These are phyloP conservation scores for Funneliformis caledonium DNA, from an alignment of 371 early-diverging fungal species.

Conservation along the genomic window DNA sequence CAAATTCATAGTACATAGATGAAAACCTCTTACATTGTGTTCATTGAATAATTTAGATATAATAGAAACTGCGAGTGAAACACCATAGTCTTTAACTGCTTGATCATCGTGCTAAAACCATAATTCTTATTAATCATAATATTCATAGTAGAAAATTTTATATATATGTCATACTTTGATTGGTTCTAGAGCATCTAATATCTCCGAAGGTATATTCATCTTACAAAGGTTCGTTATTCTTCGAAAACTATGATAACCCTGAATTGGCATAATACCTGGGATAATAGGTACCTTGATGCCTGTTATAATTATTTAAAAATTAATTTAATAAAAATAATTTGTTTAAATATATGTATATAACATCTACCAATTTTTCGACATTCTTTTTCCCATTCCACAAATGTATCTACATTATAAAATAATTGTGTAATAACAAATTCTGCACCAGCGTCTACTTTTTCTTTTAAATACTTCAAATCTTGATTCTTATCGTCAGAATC, in stretches of 20 bases:
- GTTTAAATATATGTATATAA: not conserved
- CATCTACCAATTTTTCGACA: slow-evolving; percentile 64
- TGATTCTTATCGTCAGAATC: slow-evolving; percentile 60
- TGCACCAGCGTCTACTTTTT: slow-evolving; percentile 90
- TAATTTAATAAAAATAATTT: not conserved
- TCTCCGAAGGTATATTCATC: slow-evolving; percentile 73
- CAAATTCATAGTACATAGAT: slow-evolving; percentile 88
- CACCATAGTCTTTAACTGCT: slow-evolving; percentile 93
- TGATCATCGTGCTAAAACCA: slow-evolving; percentile 78
- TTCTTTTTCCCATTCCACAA: slow-evolving; percentile 73
- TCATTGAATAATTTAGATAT: slow-evolving; percentile 62
- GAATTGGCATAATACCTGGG: slow-evolving; percentile 95
- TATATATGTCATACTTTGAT: slow-evolving; percentile 62
- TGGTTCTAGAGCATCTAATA: slow-evolving; percentile 72
- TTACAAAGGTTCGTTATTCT: slow-evolving; percentile 85
- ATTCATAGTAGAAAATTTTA: not conserved
- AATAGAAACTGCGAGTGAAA: slow-evolving; percentile 73
- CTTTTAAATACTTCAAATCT: slow-evolving; percentile 75
- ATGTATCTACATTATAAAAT: slow-evolving; percentile 84
- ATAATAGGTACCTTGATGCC: slow-evolving; percentile 89
- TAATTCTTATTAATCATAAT: not conserved
- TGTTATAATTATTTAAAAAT: not conserved
- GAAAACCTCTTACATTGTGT: slow-evolving; percentile 66
- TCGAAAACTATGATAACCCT: slow-evolving; percentile 87
- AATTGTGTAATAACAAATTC: slow-evolving; percentile 95